Evolutionary conservation across 1,139 yeast genomes (phyloP).

Genomic region (Suhomyces taliae): DNA sequence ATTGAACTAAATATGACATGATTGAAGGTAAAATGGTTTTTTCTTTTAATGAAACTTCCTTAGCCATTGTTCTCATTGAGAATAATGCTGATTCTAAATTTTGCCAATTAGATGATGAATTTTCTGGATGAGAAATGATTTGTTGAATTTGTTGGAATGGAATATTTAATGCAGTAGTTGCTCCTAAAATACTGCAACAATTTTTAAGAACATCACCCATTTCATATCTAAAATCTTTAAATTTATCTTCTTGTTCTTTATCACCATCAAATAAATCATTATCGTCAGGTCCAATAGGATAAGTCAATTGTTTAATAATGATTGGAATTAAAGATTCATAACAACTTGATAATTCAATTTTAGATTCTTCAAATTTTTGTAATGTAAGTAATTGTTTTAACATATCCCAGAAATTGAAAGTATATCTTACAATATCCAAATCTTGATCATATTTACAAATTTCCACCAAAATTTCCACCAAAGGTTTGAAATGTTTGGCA

Average conservation of each 20-base stretch:
- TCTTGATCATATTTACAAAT: constrained; percentile 69
- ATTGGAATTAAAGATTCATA: constrained; percentile 66
- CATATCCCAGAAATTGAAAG: constrained; percentile 90
- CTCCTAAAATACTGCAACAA: constrained; percentile 88
- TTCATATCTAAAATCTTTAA: constrained; percentile 89
- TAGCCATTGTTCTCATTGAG: constrained; percentile 91
- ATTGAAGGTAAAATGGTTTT: constrained; percentile 72
- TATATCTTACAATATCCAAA: constrained; percentile 83
- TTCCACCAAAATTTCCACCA: constrained; percentile 73
- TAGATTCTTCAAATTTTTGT: constrained; percentile 63
- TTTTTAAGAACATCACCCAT: constrained; percentile 97
- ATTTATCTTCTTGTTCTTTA: constrained; percentile 86
- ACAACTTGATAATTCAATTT: constrained; percentile 54
- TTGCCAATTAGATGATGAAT: constrained; percentile 62
- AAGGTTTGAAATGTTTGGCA: constrained; percentile 68
- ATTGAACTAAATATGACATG: constrained; percentile 64
- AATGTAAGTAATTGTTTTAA: constrained; percentile 70
- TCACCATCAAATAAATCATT: constrained; percentile 56
- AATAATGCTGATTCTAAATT: constrained; percentile 87
- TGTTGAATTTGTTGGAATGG: constrained; percentile 57
- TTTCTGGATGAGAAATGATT: constrained; percentile 33
- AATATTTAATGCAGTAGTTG: constrained; percentile 61
- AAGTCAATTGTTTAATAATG: constrained; percentile 70
- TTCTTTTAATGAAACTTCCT: constrained; percentile 75
- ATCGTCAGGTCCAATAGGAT: constrained; percentile 57